Conservation (phyloP, 441 rosid genomes). For the Pelargonium myrrhifolium region DNA sequence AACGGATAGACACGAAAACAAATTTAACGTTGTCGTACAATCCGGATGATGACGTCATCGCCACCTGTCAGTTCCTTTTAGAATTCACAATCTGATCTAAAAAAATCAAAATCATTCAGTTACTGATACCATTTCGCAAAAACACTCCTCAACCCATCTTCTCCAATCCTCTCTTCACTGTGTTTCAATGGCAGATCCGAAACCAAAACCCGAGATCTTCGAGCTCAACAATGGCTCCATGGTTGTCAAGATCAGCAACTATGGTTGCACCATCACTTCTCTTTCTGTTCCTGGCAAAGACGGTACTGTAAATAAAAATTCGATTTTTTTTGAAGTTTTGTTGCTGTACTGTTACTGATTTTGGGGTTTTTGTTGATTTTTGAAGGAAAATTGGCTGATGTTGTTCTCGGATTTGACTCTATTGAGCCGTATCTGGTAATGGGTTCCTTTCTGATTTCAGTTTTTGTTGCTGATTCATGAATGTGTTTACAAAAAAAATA, state of each 20-base stretch:
- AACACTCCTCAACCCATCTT: not conserved
- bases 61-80: not conserved
- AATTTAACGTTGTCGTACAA: not conserved
- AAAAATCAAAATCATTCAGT: not conserved
- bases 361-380: constrained; percentile 2
- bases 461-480: not conserved
- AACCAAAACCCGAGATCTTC: constrained; percentile 46
- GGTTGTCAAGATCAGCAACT: constrained; percentile 62
- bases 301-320: constrained; percentile 32
- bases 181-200: constrained; percentile 48
- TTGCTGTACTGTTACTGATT: not conserved
- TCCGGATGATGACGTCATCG: not conserved
- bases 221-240: constrained; percentile 78
- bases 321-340: not conserved
- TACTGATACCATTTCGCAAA: not conserved
- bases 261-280: constrained; percentile 77
- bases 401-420: constrained; percentile 78
- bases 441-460: not conserved
- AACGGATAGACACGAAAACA: not conserved
- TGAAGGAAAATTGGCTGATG: constrained; percentile 62
- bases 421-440: constrained; percentile 70
- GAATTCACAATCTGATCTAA: not conserved
- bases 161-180: not conserved
- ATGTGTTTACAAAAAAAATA: not conserved
- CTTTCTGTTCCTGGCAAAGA: constrained; percentile 63